Evolutionary conservation across 768 basidiomycete species (phyloP).

Genomic region (Hemileccinum impolitum): DNA sequence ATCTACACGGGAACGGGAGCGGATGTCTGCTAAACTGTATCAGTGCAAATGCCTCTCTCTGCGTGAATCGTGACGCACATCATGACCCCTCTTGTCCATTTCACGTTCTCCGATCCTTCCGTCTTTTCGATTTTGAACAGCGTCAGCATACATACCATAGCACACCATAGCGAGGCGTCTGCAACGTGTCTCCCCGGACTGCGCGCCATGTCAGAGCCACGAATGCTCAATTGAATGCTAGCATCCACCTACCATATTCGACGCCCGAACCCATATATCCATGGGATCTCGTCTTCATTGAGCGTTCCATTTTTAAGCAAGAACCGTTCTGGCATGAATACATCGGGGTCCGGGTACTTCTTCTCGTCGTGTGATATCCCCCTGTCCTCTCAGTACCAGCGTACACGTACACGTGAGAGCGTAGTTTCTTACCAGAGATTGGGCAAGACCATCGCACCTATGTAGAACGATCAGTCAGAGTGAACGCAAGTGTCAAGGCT

Average conservation of each 20-base stretch:
- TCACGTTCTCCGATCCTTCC: constrained; percentile 13
- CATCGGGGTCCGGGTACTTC: constrained; percentile 31
- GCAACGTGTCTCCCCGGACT: constrained; percentile 23
- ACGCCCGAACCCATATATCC: constrained; percentile 21
- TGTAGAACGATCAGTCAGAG: neutral
- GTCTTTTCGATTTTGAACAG: constrained; percentile 18
- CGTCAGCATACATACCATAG: constrained; percentile 16
- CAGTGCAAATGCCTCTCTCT: neutral
- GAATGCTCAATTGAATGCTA: neutral
- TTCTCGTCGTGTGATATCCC: constrained; percentile 39
- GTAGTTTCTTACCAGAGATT: constrained; percentile 11
- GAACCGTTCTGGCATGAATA: constrained; percentile 39
- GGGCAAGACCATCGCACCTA: constrained; percentile 9
- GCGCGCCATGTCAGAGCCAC: neutral
- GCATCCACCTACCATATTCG: constrained; percentile 15
- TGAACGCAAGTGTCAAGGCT: neutral
- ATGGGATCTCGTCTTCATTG: constrained; percentile 10
- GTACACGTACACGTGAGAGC: neutral
- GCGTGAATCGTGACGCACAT: constrained; percentile 1
- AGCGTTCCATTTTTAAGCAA: constrained; percentile 19
- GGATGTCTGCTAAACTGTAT: constrained; percentile 7
- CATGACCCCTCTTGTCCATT: constrained; percentile 14
- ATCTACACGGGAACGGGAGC: constrained; percentile 18
- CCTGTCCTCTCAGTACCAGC: constrained; percentile 21
- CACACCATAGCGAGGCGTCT: constrained; percentile 21